A percentile compares a stretch with the other conserved stretches of the same genome.
These are phyloP conservation scores for Mycoemilia scoparia DNA, from an alignment of 192 early-diverging fungal species.

Conservation along the genomic window DNA sequence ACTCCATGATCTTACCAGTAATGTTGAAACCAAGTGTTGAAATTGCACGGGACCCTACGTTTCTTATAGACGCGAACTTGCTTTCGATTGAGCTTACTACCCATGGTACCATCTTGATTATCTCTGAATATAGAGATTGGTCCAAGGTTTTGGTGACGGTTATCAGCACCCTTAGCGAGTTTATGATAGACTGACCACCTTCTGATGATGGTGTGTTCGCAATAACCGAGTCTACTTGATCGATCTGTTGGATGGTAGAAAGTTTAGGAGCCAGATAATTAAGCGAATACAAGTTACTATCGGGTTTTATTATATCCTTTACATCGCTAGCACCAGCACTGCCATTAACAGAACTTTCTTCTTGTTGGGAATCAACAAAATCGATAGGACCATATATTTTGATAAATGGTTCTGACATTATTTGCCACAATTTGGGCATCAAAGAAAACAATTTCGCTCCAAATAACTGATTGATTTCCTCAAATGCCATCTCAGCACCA, in stretches of 20 bases:
- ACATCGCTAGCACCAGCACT: neutral
- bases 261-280: too few species aligned
- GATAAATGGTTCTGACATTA: slow-evolving; percentile 11
- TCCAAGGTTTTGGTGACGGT: slow-evolving; percentile 41
- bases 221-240: slow-evolving; percentile 5
- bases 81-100: slow-evolving; percentile 45
- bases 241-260: too few species aligned
- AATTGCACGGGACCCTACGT: slow-evolving; percentile 59
- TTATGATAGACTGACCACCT: slow-evolving; percentile 50
- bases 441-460: slow-evolving; percentile 9
- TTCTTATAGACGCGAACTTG: slow-evolving; percentile 52
- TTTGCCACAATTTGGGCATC: slow-evolving; percentile 24
- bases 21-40: slow-evolving; percentile 50
- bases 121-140: slow-evolving; percentile 26
- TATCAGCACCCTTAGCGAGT: slow-evolving; percentile 53
- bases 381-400: slow-evolving; percentile 5
- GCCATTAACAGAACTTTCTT: neutral
- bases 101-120: slow-evolving; percentile 41
- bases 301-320: slow-evolving; percentile 9
- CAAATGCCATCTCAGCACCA: slow-evolving; percentile 34
- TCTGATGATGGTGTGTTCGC: slow-evolving; percentile 11
- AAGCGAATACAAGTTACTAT: too few species aligned
- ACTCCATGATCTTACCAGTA: slow-evolving; percentile 54
- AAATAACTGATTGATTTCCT: slow-evolving; percentile 14
- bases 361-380: too few species aligned